A percentile compares a stretch with the other conserved stretches of the same genome.
Conservation (phyloP, 495 filamentous ascomycete species). For the Staphylotrichum longicolle region DNA sequence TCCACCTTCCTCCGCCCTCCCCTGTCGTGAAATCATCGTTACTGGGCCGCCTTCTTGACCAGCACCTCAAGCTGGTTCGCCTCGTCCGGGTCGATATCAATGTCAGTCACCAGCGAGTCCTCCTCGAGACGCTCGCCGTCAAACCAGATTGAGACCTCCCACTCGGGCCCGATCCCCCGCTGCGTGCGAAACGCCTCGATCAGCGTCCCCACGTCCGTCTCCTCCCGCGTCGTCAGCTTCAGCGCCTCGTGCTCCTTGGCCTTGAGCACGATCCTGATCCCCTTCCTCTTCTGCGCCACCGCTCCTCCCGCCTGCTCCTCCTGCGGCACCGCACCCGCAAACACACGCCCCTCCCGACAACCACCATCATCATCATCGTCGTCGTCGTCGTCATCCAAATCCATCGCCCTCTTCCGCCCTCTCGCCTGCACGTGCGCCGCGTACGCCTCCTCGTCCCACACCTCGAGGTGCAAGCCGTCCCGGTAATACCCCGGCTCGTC, state of each 20-base stretch:
- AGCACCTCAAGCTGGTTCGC: slow-evolving; percentile 76
- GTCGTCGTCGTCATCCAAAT: slow-evolving; percentile 29
- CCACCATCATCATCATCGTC: slow-evolving; percentile 1
- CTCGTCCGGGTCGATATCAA: slow-evolving; percentile 67
- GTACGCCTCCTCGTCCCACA: slow-evolving; percentile 65
- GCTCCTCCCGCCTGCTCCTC: slow-evolving; percentile 13
- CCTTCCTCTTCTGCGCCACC: slow-evolving; percentile 38
- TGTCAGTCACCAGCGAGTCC: slow-evolving; percentile 57
- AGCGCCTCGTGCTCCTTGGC: slow-evolving; percentile 40
- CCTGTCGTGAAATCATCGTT: background rate
- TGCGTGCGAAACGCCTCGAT: slow-evolving; percentile 40
- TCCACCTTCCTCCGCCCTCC: background rate
- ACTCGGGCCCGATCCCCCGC: slow-evolving; percentile 38
- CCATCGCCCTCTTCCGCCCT: slow-evolving; percentile 34
- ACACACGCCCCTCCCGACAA: background rate
- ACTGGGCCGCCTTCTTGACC: slow-evolving; percentile 44
- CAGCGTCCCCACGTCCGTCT: slow-evolving; percentile 40
- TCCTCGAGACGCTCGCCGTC: slow-evolving; percentile 76
- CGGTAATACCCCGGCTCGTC: slow-evolving; percentile 31
- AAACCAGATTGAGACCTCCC: slow-evolving; percentile 63
- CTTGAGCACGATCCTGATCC: slow-evolving; percentile 58
- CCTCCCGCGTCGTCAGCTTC: slow-evolving; percentile 39
- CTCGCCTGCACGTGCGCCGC: slow-evolving; percentile 44
- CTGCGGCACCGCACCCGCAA: background rate
- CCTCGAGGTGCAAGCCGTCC: slow-evolving; percentile 63